Percentiles rank a stretch among this genome's conserved stretches.
phyloP scores from a whole-genome alignment of 2,329 filamentous ascomycete genomes.

The Didymella exigua region DNA sequence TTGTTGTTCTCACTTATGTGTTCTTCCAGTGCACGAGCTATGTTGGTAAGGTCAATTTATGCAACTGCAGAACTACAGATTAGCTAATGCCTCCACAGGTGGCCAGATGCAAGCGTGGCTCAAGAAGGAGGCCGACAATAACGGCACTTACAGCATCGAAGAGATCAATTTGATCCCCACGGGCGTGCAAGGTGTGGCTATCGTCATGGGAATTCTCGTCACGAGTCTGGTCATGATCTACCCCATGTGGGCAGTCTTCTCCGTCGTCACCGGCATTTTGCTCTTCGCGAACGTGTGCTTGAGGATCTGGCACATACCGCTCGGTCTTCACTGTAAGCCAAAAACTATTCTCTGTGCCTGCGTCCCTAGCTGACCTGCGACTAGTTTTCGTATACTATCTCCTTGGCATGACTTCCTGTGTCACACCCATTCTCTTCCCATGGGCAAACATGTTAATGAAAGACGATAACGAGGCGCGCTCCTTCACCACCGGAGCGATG shows the following conservation, averaged over 20 bases:
- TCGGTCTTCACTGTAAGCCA: constrained; percentile 39
- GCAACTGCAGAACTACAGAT: background rate
- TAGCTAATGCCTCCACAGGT: background rate
- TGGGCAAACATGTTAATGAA: constrained; percentile 36
- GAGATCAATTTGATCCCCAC: constrained; percentile 58
- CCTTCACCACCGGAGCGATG: constrained; percentile 45
- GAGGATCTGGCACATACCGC: constrained; percentile 56
- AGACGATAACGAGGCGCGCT: constrained; percentile 51
- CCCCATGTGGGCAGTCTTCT: constrained; percentile 55
- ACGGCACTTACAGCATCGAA: constrained; percentile 49
- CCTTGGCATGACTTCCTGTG: constrained; percentile 31
- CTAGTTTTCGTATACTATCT: constrained; percentile 33
- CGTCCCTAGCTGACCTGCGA: constrained; percentile 3
- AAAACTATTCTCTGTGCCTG: no score
- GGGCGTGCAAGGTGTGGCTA: constrained; percentile 52
- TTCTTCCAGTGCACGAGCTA: constrained; percentile 47
- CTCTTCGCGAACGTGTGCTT: constrained; percentile 54
- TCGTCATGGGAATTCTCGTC: constrained; percentile 55
- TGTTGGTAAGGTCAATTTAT: constrained; percentile 27
- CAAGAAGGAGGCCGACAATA: constrained; percentile 48
- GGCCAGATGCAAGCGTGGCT: constrained; percentile 59
- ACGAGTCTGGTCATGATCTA: constrained; percentile 57
- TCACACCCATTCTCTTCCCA: constrained; percentile 35
- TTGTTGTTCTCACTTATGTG: constrained; percentile 54
- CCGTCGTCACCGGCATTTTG: constrained; percentile 42